Evolutionary conservation across 2,329 filamentous ascomycete species (phyloP).

Genomic region (Aspergillus transmontanensis): DNA sequence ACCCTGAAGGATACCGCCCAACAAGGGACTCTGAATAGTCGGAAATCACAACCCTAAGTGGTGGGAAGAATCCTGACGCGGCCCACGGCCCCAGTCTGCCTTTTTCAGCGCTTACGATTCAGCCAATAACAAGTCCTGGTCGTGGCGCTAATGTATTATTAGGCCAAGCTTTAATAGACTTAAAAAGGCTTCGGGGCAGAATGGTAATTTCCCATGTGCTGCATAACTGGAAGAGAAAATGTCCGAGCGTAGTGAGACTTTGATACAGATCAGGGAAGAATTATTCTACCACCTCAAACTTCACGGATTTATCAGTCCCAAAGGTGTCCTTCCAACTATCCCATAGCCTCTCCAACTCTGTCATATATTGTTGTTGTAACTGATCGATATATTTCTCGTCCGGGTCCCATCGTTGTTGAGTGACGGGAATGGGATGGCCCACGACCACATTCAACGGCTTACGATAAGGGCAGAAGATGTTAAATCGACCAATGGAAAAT

Average conservation of each 20-base stretch:
- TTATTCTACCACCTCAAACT: conserved; percentile 30
- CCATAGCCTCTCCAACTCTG: conserved; percentile 43
- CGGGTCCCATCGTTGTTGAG: conserved; percentile 57
- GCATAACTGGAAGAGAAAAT: too few species aligned
- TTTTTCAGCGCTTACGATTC: not conserved
- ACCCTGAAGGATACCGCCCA: not conserved
- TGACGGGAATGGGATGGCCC: conserved; percentile 70
- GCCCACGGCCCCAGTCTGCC: not conserved
- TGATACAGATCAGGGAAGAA: not conserved
- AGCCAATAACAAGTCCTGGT: not conserved
- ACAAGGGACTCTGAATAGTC: not conserved
- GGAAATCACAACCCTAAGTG: too few species aligned
- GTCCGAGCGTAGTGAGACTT: not conserved
- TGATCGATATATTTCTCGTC: conserved; percentile 70
- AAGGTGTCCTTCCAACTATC: conserved; percentile 34
- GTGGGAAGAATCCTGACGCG: not conserved
- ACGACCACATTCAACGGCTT: conserved; percentile 81
- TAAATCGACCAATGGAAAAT: conserved; percentile 79
- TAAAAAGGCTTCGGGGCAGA: not conserved
- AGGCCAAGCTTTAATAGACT: not conserved
- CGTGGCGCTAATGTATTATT: not conserved
- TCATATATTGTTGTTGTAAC: conserved; percentile 71
- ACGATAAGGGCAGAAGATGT: conserved; percentile 78
- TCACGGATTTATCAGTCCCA: conserved; percentile 25
- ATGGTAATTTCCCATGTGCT: too few species aligned